These are phyloP conservation scores for Leucocoprinus leucothites DNA, from an alignment of 768 basidiomycete species.

Conservation along the genomic window DNA sequence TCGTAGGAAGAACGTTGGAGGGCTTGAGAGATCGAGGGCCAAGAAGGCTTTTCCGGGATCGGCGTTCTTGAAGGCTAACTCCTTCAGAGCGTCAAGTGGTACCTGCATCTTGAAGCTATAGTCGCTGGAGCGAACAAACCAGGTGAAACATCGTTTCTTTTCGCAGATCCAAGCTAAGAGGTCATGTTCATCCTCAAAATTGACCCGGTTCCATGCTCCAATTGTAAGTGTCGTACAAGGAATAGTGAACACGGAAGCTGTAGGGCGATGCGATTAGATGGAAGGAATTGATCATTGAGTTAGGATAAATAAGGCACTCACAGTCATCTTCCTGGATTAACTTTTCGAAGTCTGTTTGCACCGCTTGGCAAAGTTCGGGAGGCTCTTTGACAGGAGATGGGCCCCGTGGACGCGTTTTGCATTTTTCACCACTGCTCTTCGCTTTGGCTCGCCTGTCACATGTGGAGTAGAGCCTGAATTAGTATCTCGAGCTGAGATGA, in stretches of 20 bases:
- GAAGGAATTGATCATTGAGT: background rate
- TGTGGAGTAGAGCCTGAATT: constrained; percentile 5
- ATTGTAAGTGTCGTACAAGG: constrained; percentile 73
- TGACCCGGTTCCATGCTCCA: constrained; percentile 77
- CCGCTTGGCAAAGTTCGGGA: constrained; percentile 47
- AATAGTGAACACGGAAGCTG: constrained; percentile 67
- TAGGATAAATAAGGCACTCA: constrained; percentile 33
- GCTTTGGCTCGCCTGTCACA: constrained; percentile 72
- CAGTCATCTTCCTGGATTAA: constrained; percentile 78
- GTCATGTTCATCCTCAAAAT: constrained; percentile 54
- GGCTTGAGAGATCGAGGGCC: constrained; percentile 59
- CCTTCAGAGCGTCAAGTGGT: constrained; percentile 59
- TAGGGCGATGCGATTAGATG: background rate
- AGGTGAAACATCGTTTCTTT: constrained; percentile 59
- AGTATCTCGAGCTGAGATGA: background rate
- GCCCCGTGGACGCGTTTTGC: constrained; percentile 29
- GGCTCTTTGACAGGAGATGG: constrained; percentile 40
- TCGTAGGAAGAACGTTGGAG: constrained; percentile 70
- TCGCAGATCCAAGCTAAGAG: constrained; percentile 78
- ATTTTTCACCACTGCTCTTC: constrained; percentile 56
- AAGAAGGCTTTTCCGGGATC: constrained; percentile 56
- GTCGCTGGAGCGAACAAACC: constrained; percentile 76
- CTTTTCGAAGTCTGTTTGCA: constrained; percentile 57
- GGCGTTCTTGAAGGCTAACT: constrained; percentile 53
- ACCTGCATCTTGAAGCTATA: constrained; percentile 86